These are phyloP conservation scores for Komagataella phaffii DNA, from an alignment of 805 yeast genomes.

Conservation along the genomic window DNA sequence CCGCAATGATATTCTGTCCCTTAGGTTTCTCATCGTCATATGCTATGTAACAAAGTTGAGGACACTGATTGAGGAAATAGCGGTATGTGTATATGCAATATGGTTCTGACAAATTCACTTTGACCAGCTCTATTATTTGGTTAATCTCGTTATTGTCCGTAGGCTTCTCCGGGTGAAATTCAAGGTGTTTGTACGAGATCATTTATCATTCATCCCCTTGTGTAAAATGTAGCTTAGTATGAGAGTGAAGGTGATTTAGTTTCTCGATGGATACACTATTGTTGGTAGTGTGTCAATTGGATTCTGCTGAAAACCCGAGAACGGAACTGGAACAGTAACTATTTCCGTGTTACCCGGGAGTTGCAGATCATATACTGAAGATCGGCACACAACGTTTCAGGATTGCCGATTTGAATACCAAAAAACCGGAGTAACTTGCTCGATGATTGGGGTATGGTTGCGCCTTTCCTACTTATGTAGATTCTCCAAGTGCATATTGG, in stretches of 20 bases:
- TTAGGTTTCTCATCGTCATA: constrained; percentile 18
- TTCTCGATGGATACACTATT: too few relatives aligned
- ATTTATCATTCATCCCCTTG: background rate
- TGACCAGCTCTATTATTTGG: constrained; percentile 42
- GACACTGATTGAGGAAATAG: constrained; percentile 85
- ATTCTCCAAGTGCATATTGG: background rate
- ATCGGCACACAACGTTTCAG: background rate
- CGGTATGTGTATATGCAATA: constrained; percentile 88
- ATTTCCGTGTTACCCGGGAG: background rate
- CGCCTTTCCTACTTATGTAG: background rate
- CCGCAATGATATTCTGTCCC: constrained; percentile 46
- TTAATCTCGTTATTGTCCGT: constrained; percentile 27
- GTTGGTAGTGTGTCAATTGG: too few relatives aligned
- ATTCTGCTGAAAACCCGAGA: too few relatives aligned
- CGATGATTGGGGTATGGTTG: background rate
- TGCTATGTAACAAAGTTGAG: constrained; percentile 64
- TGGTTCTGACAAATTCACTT: constrained; percentile 78
- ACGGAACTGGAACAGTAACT: too few relatives aligned
- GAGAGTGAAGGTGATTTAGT: background rate
- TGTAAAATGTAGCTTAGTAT: background rate
- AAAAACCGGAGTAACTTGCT: background rate
- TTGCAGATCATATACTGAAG: background rate
- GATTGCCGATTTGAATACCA: background rate
- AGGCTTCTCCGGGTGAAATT: background rate
- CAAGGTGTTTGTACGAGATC: constrained; percentile 1